These are phyloP conservation scores for Alternaria sp. DNA, from an alignment of 2,329 filamentous ascomycete genomes.

Conservation along the genomic window DNA sequence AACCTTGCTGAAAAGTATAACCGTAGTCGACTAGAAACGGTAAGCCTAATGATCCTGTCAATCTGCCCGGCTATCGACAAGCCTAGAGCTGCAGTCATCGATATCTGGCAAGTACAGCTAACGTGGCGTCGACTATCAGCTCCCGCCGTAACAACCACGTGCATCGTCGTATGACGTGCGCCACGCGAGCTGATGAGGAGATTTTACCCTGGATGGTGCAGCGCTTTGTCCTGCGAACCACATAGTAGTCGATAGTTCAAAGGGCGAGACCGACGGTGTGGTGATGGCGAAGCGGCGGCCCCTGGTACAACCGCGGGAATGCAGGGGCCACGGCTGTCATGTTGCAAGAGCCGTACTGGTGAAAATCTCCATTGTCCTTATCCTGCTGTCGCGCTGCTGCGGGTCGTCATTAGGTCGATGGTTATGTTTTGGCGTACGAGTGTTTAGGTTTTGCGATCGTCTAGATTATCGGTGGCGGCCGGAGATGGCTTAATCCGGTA, in stretches of 20 bases:
- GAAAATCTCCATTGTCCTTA: background rate
- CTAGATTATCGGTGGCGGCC: background rate
- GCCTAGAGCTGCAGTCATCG: background rate
- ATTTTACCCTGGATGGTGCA: background rate
- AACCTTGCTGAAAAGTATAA: background rate
- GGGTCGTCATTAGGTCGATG: background rate
- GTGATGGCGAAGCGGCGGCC: background rate
- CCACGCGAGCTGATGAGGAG: background rate
- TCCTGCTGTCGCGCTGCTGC: background rate
- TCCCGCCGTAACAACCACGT: background rate
- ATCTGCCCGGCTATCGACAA: background rate
- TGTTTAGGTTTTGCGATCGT: background rate
- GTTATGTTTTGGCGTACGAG: background rate
- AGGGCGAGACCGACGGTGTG: background rate
- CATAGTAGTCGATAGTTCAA: background rate
- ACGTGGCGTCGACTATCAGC: background rate
- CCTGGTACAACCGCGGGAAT: background rate
- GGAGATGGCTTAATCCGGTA: background rate
- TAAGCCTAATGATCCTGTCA: background rate
- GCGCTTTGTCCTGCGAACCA: background rate
- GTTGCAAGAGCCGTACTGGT: background rate
- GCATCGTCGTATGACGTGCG: background rate
- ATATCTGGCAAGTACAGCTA: background rate
- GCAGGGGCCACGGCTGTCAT: background rate
- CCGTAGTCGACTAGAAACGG: background rate